These are phyloP conservation scores for Aspergillus quadricinctus DNA, from an alignment of 2,329 filamentous ascomycete species.

Conservation along the genomic window DNA sequence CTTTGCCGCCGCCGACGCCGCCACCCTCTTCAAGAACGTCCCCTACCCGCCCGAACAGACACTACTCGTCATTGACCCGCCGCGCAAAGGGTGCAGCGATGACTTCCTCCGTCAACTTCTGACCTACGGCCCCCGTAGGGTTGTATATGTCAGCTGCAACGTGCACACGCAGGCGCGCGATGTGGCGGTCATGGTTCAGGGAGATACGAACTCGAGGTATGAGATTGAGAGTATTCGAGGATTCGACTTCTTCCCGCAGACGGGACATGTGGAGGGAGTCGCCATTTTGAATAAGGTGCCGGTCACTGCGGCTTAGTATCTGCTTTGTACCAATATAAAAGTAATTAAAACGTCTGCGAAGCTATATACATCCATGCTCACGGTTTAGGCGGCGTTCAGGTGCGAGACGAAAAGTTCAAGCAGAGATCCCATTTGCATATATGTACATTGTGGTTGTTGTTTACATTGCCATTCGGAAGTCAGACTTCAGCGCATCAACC, in stretches of 20 bases:
- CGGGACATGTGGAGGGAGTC: constrained; percentile 63
- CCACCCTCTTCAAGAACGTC: constrained; percentile 73
- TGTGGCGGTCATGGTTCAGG: constrained; percentile 79
- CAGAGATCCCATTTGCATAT: background rate
- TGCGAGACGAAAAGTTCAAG: background rate
- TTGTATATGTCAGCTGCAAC: constrained; percentile 96
- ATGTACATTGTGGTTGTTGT: background rate
- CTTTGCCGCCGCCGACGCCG: constrained; percentile 87
- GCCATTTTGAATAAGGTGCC: constrained; percentile 50
- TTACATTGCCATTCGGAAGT: background rate
- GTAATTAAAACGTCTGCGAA: background rate
- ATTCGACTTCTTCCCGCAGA: constrained; percentile 97
- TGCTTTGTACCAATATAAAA: background rate
- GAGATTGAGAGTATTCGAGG: constrained; percentile 85
- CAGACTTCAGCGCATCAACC: background rate
- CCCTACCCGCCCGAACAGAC: constrained; percentile 74
- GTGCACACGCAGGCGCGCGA: constrained; percentile 96
- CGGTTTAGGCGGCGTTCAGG: background rate
- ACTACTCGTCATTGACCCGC: constrained; percentile 93
- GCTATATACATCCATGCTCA: background rate
- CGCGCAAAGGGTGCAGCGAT: constrained; percentile 87
- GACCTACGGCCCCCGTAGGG: constrained; percentile 67
- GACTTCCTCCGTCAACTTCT: constrained; percentile 79
- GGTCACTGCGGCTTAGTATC: constrained; percentile 10
- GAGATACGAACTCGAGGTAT: constrained; percentile 55